Conservation (phyloP, 1,284 basidiomycete genomes). For the Inonotus obliquus region DNA sequence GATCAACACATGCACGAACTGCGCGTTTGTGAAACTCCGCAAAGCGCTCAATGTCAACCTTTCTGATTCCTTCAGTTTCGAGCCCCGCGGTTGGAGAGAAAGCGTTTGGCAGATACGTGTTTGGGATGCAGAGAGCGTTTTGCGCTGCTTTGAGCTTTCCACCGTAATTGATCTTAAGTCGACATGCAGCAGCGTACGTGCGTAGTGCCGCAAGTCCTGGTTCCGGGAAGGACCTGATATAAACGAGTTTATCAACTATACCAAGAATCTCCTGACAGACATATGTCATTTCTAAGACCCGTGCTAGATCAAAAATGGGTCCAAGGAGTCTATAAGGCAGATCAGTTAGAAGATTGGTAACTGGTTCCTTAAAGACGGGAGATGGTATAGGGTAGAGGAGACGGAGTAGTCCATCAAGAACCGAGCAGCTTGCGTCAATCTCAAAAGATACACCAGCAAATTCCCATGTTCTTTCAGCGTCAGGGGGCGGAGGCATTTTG, state of each 20-base stretch:
- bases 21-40: background rate
- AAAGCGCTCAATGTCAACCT: background rate
- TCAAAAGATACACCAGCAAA: background rate
- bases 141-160: background rate
- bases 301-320: background rate
- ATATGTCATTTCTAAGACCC: background rate
- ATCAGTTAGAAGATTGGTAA: no score
- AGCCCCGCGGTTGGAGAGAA: background rate
- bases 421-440: background rate
- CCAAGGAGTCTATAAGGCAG: slow-evolving; percentile 1
- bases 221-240: background rate
- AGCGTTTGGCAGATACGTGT: background rate
- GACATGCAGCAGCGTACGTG: background rate
- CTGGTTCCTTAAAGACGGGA: slow-evolving; percentile 3
- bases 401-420: background rate
- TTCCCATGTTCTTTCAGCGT: background rate
- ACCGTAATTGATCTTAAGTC: background rate
- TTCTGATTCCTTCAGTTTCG: background rate
- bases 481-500: background rate
- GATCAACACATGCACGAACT: background rate
- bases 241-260: background rate
- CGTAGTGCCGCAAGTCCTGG: background rate
- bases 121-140: background rate
- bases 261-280: background rate
- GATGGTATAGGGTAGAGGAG: background rate